Conservation (phyloP, 1,284 basidiomycete species). For the Pisolithus thermaeus region DNA sequence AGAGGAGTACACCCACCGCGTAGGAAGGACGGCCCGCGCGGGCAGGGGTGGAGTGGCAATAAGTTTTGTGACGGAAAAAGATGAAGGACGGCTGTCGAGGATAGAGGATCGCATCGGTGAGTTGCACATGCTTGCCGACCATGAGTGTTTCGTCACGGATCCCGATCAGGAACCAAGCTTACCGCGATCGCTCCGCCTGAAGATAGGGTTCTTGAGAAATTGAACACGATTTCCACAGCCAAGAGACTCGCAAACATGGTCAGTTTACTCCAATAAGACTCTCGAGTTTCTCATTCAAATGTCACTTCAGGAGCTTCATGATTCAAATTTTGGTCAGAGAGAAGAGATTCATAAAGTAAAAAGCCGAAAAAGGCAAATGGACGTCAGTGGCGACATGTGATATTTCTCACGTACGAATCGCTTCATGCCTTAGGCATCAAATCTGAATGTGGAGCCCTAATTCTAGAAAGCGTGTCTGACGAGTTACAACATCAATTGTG, state of each 20-base stretch:
- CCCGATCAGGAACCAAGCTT: slow-evolving; percentile 61
- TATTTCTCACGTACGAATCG: neutral
- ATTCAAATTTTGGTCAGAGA: slow-evolving; percentile 85
- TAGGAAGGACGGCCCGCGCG: slow-evolving; percentile 90
- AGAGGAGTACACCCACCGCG: slow-evolving; percentile 77
- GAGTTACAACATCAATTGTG: neutral
- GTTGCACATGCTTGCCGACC: slow-evolving; percentile 15
- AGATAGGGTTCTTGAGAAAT: slow-evolving; percentile 74
- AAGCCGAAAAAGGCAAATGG: slow-evolving; percentile 33
- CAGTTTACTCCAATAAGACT: slow-evolving; percentile 15
- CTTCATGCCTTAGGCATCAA: neutral
- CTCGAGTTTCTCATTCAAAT: slow-evolving; percentile 9
- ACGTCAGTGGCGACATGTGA: slow-evolving; percentile 6
- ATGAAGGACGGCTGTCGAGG: slow-evolving; percentile 78
- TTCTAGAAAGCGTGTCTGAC: neutral
- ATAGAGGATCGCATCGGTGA: slow-evolving; percentile 87
- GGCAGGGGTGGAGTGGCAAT: slow-evolving; percentile 86
- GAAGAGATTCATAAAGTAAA: slow-evolving; percentile 78
- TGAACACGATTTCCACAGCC: slow-evolving; percentile 88
- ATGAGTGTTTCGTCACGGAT: neutral
- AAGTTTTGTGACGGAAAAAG: slow-evolving; percentile 92
- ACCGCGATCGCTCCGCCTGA: slow-evolving; percentile 75
- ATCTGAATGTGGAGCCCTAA: neutral
- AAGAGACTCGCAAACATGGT: slow-evolving; percentile 95
- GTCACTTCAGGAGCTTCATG: slow-evolving; percentile 73